Percentiles rank a stretch among this genome's conserved stretches.
These are phyloP conservation scores for Leccinum pallidistipes DNA, from an alignment of 1,284 basidiomycete genomes.

Conservation along the genomic window DNA sequence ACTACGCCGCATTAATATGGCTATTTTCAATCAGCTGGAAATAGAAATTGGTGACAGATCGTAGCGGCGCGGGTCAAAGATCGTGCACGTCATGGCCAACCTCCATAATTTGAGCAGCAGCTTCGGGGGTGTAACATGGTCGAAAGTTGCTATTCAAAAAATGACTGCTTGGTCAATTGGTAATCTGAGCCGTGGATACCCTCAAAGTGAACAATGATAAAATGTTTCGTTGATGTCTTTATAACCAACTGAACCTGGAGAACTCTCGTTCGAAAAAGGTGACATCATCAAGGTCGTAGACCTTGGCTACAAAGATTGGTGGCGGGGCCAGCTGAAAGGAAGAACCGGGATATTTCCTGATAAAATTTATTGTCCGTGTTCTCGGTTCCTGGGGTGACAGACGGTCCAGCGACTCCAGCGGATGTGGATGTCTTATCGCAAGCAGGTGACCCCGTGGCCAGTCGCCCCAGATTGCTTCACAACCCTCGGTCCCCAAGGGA, in stretches of 20 bases:
- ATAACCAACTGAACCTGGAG: conserved; percentile 78
- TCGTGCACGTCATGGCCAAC: too few relatives aligned
- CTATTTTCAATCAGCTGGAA: too few relatives aligned
- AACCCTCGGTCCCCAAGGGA: conserved; percentile 13
- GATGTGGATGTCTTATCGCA: conserved; percentile 3
- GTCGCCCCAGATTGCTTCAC: conserved; percentile 16
- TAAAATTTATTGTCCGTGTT: conserved; percentile 89
- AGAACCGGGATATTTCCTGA: conserved; percentile 95
- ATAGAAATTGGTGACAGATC: too few relatives aligned
- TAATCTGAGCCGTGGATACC: too few relatives aligned
- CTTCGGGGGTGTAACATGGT: too few relatives aligned
- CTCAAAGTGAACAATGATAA: too few relatives aligned
- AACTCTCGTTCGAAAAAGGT: conserved; percentile 89
- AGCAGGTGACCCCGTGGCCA: conserved; percentile 19
- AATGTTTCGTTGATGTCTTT: conserved; percentile 49
- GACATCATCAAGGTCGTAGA: conserved; percentile 96
- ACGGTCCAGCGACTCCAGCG: conserved; percentile 26
- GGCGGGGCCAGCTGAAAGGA: conserved; percentile 92
- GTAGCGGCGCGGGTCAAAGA: too few relatives aligned
- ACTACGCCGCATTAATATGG: not conserved
- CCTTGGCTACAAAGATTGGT: conserved; percentile 99
- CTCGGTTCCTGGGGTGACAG: conserved; percentile 69
- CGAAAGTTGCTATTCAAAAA: too few relatives aligned
- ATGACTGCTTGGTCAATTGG: too few relatives aligned
- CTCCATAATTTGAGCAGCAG: too few relatives aligned